These are phyloP conservation scores for Phialocephala sp. DNA, from an alignment of 2,329 filamentous ascomycete genomes.

Conservation along the genomic window DNA sequence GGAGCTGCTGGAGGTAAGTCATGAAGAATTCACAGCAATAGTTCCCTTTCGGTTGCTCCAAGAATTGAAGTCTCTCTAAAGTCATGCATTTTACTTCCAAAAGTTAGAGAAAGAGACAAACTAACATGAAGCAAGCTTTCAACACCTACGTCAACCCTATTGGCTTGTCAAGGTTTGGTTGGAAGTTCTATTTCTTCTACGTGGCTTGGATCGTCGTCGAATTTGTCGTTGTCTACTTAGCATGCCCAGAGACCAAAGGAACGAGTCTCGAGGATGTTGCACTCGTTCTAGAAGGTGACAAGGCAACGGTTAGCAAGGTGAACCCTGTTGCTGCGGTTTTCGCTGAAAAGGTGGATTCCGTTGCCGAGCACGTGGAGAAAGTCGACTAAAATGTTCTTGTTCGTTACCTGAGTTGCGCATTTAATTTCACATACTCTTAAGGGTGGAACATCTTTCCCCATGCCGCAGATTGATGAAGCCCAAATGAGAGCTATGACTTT, in stretches of 20 bases:
- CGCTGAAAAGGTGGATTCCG: neutral
- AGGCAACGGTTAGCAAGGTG: neutral
- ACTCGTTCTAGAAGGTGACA: conserved; percentile 18
- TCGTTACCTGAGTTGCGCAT: neutral
- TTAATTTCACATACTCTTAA: too few species aligned
- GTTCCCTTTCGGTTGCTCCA: too few species aligned
- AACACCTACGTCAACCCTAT: conserved; percentile 47
- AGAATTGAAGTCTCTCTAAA: too few species aligned
- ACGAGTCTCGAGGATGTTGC: conserved; percentile 48
- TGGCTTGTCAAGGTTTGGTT: conserved; percentile 44
- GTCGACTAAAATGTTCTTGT: neutral
- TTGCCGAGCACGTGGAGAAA: neutral
- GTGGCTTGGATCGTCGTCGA: conserved; percentile 37
- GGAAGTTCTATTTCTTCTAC: conserved; percentile 49
- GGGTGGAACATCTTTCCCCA: too few species aligned
- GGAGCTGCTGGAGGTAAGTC: neutral
- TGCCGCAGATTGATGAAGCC: too few species aligned
- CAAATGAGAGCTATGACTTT: too few species aligned
- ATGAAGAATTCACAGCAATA: too few species aligned
- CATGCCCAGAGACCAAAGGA: conserved; percentile 45
- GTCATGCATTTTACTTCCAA: too few species aligned
- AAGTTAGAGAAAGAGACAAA: too few species aligned
- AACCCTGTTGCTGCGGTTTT: neutral
- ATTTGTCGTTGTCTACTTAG: conserved; percentile 26
- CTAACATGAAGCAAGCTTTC: conserved; percentile 26